Conservation (phyloP, 164 flowering plant species). For the Berberis vulgaris region DNA sequence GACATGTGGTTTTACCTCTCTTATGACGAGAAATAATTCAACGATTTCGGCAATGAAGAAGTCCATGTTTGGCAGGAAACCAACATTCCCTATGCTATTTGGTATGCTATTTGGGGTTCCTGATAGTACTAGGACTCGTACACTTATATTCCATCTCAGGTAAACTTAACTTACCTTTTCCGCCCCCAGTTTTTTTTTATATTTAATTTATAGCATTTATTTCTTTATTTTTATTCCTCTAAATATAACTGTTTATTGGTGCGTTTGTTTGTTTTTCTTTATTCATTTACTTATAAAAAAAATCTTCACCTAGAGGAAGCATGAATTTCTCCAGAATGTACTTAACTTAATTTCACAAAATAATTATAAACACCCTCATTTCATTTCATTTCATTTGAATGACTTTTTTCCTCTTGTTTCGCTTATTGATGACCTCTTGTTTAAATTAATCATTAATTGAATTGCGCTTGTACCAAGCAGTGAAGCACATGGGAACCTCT, state of each 20-base stretch:
- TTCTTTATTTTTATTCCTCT: too few relatives aligned
- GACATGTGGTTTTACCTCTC: constrained; percentile 96
- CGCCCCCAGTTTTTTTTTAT: neutral
- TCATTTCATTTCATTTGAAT: too few relatives aligned
- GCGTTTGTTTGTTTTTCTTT: too few relatives aligned
- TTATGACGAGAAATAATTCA: constrained; percentile 54
- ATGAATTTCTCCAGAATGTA: too few relatives aligned
- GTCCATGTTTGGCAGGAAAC: constrained; percentile 91
- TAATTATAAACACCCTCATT: too few relatives aligned
- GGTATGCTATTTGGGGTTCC: constrained; percentile 93
- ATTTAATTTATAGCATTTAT: neutral
- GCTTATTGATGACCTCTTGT: too few relatives aligned
- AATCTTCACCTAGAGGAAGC: too few relatives aligned
- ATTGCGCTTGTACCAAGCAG: constrained; percentile 34
- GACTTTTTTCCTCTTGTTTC: too few relatives aligned
- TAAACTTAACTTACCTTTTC: constrained; percentile 11
- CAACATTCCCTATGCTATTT: constrained; percentile 87
- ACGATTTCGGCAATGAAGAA: constrained; percentile 68
- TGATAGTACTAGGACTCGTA: constrained; percentile 51
- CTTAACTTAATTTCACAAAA: too few relatives aligned
- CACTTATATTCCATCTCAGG: constrained; percentile 79
- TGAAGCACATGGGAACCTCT: constrained; percentile 79
- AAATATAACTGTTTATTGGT: too few relatives aligned
- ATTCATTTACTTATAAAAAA: too few relatives aligned
- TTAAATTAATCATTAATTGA: neutral